Percentiles rank a stretch among this genome's conserved stretches.
Evolutionary conservation across 2,329 filamentous ascomycete species (phyloP).

Genomic region (Penicillium polonicum): DNA sequence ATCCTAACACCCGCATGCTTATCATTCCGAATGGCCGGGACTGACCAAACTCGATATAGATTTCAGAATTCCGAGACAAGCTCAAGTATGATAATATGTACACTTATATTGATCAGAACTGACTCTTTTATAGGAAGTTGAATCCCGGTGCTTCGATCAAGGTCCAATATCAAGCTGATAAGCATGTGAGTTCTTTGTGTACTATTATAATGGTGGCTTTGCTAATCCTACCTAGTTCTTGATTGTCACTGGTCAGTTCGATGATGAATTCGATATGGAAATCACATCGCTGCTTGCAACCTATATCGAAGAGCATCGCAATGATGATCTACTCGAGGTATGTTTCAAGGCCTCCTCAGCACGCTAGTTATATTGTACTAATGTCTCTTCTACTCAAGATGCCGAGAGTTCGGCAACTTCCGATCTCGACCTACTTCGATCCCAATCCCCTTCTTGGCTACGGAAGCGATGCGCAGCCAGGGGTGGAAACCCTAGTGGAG

Average conservation of each 20-base stretch:
- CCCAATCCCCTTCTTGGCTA: neutral
- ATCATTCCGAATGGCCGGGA: neutral
- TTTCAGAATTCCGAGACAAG: neutral
- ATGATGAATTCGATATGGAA: neutral
- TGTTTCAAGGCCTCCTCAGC: neutral
- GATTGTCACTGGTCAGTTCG: neutral
- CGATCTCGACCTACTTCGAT: neutral
- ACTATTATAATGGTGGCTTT: neutral
- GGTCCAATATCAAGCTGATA: neutral
- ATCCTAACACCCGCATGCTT: neutral
- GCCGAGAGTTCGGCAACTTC: neutral
- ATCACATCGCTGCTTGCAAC: neutral
- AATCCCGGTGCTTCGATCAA: neutral
- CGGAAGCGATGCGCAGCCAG: neutral
- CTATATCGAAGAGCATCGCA: neutral
- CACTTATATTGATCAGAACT: neutral
- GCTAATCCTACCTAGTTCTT: constrained; percentile 1
- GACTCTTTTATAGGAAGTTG: neutral
- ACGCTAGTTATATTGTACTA: neutral
- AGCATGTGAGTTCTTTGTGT: neutral
- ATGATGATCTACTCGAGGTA: constrained; percentile 4
- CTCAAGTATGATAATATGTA: neutral
- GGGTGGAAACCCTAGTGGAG: neutral
- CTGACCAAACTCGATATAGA: neutral
- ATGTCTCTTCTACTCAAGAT: neutral